Evolutionary conservation across 176 grass and related monocot genomes (phyloP), one percentile per base, ranked within the genome.

Genomic region (Alloteropsis semialata): DNA sequence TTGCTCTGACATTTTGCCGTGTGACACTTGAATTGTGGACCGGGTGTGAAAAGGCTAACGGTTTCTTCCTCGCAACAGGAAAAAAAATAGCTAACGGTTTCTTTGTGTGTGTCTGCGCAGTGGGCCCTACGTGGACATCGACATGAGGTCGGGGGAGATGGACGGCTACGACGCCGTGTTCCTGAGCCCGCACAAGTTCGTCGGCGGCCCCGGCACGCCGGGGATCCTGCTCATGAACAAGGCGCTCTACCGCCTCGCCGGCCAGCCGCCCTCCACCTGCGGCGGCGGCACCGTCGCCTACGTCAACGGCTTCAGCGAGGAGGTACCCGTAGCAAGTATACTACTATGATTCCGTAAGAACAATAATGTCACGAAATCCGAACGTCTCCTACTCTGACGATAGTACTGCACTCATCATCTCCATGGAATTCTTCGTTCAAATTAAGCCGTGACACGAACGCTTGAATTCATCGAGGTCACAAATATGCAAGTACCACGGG

Each of bases 141-240:
- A 98, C 68, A 93, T 98, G 90, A 59, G 75, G 15, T 93, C 96
- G 0, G 96, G 90, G 0, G 76, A 88, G 8, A 59, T 90, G 42
- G 95, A 93, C 58, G 96, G 96, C 24, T 98, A 98, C 67, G 96
- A 98, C 68, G 92, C 96, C 2, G 87, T 98, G 16, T 91, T 95
- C 79, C 74, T 98, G 9, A 98, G 95, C 78, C 90, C 92, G 24
- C 95, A 98, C 80, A 98, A 98, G 84, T 98, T 98, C 65, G 78
- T 89, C 44, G 92, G 92, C 17, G 95, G 95, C 15, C 92, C 92
- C 1, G 88, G 88, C 66, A 86, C 88, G 78, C 83, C 95, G n/a
- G 92, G 95, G 21, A 84, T 98, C 80, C 87, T 98, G 38, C 78
- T 95, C 22, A 86, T 98, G 81, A 94, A 88, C 86, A 79, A 72